Percentiles rank a stretch among this genome's conserved stretches.
Conservation (phyloP, 768 basidiomycete genomes). For the Rhodosporidiobolus odoratus region DNA sequence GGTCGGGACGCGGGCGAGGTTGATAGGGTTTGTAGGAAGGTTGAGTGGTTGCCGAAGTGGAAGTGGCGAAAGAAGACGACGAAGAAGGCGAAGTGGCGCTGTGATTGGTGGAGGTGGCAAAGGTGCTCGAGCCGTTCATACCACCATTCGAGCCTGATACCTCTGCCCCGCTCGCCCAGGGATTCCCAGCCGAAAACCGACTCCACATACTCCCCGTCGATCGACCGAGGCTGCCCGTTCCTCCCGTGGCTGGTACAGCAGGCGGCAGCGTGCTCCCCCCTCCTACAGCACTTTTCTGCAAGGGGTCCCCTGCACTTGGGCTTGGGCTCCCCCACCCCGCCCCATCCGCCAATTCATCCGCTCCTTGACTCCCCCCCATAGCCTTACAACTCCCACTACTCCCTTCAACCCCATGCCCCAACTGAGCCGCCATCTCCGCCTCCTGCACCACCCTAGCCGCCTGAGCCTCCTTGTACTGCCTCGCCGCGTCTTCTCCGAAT, state of each 20-base stretch:
- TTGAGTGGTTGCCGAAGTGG: not conserved
- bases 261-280: too few relatives aligned
- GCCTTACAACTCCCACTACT: not conserved
- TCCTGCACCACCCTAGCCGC: not conserved
- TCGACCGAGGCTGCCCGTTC: not conserved
- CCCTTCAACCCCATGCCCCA: not conserved
- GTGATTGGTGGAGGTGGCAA: not conserved
- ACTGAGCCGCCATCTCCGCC: not conserved
- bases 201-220: conserved; percentile 14
- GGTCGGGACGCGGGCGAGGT: conserved; percentile 4
- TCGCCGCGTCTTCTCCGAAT: conserved; percentile 29
- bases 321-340: not conserved
- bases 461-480: conserved; percentile 28
- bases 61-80: not conserved
- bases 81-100: too few relatives aligned
- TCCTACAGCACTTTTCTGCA: too few relatives aligned
- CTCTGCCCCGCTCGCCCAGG: conserved; percentile 3
- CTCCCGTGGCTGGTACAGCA: too few relatives aligned
- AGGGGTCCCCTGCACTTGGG: not conserved
- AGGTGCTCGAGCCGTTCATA: not conserved
- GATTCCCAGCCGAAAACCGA: conserved; percentile 21
- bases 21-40: conserved; percentile 25
- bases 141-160: not conserved
- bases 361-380: not conserved
- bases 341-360: not conserved